phyloP scores from a whole-genome alignment of 2,329 filamentous ascomycete species.

The Apiospora hydei region DNA sequence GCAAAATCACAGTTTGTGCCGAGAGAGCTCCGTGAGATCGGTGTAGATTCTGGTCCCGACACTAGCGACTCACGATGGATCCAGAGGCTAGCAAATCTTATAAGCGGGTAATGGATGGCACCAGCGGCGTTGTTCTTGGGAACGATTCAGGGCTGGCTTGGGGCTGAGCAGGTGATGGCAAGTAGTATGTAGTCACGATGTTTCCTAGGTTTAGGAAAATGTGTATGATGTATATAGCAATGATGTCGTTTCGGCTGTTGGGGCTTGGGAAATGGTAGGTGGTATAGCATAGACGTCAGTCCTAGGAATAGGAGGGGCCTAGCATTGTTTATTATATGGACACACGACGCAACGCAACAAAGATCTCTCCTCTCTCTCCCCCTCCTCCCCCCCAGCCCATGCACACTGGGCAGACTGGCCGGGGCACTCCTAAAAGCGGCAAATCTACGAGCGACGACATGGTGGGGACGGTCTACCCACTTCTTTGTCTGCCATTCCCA shows the following conservation, averaged over 20 bases:
- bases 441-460: conserved; percentile 21
- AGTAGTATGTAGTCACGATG: neutral
- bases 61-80: conserved; percentile 24
- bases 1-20: conserved; percentile 6
- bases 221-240: neutral
- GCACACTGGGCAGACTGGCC: neutral
- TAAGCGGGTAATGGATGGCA: conserved; percentile 18
- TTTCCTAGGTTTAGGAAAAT: neutral
- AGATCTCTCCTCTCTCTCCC: neutral
- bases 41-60: conserved; percentile 16
- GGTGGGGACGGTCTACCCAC: conserved; percentile 23
- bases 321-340: conserved; percentile 22
- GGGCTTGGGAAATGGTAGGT: neutral
- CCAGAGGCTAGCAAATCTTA: conserved; percentile 21
- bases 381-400: neutral
- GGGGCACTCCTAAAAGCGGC: conserved; percentile 18
- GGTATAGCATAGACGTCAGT: conserved; percentile 4
- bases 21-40: conserved; percentile 19
- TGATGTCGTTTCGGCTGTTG: neutral
- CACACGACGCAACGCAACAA: conserved; percentile 20
- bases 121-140: conserved; percentile 20
- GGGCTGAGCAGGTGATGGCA: neutral
- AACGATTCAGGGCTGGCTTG: conserved; percentile 16
- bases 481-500: conserved; percentile 15
- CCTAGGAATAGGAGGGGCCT: conserved; percentile 14